These are phyloP conservation scores for Syzygium grande DNA, from an alignment of 345 rosid species.

Conservation along the genomic window DNA sequence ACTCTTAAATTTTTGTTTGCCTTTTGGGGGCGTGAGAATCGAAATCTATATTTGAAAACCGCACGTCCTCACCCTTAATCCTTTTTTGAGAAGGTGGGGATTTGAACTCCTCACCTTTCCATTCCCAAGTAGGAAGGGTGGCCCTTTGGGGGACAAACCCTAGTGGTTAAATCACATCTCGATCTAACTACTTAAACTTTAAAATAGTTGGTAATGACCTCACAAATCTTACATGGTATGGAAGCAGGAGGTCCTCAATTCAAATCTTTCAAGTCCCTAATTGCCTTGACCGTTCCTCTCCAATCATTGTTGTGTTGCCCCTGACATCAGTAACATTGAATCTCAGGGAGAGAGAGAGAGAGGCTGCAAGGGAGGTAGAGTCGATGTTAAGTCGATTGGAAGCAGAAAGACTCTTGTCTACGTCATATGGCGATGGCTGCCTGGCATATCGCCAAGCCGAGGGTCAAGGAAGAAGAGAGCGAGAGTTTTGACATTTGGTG, in stretches of 20 bases:
- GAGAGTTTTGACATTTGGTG: neutral
- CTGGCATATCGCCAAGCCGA: neutral
- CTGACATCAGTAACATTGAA: fast-evolving
- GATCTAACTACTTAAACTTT: neutral
- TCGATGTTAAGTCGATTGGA: neutral
- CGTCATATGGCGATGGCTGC: neutral
- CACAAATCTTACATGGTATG: neutral
- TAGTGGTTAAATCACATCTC: too few species aligned
- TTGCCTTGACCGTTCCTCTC: neutral
- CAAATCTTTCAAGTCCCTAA: fast-evolving
- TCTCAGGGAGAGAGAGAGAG: neutral
- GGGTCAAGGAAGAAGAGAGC: neutral
- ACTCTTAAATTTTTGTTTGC: too few species aligned
- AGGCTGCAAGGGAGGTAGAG: neutral
- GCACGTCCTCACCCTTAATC: too few species aligned
- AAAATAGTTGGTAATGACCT: fast-evolving
- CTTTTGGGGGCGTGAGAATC: too few species aligned
- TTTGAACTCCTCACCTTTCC: fast-evolving
- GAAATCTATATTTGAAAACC: too few species aligned
- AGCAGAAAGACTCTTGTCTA: neutral
- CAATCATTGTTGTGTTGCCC: neutral
- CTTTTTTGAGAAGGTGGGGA: fast-evolving
- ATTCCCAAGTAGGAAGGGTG: too few species aligned
- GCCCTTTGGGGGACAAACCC: too few species aligned
- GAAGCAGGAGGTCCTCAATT: fast-evolving